Conservation (phyloP, 2,329 filamentous ascomycete species). For the Pseudogymnoascus sp. region DNA sequence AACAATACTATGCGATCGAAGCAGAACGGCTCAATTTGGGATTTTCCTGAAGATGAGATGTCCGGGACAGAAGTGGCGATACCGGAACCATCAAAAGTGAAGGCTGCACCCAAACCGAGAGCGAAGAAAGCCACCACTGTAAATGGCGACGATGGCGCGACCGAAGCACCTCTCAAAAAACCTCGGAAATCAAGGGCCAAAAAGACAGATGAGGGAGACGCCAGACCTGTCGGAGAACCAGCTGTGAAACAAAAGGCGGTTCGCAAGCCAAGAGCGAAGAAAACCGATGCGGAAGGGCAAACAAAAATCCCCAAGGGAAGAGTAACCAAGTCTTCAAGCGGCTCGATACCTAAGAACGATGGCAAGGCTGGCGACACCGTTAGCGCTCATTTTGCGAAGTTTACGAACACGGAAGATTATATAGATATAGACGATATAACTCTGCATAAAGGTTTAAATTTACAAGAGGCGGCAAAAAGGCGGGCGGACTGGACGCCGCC, state of each 20-base stretch:
- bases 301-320: slow-evolving; percentile 26
- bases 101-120: slow-evolving; percentile 21
- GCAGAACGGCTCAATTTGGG: slow-evolving; percentile 6
- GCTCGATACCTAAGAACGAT: slow-evolving; percentile 15
- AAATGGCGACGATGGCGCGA: not conserved
- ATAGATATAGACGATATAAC: slow-evolving; percentile 4
- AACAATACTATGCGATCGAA: not conserved
- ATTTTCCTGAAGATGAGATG: slow-evolving; percentile 13
- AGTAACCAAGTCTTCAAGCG: slow-evolving; percentile 27
- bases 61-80: slow-evolving; percentile 1
- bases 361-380: slow-evolving; percentile 23
- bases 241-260: slow-evolving; percentile 16
- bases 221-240: not conserved
- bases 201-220: slow-evolving; percentile 14
- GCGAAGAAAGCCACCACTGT: slow-evolving; percentile 13
- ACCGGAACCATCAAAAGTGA: slow-evolving; percentile 18
- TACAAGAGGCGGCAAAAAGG: slow-evolving; percentile 41
- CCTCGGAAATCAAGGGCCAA: slow-evolving; percentile 16
- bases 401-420: slow-evolving; percentile 5
- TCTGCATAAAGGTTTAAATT: slow-evolving; percentile 12
- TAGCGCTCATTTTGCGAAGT: slow-evolving; percentile 28
- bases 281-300: slow-evolving; percentile 21
- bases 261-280: slow-evolving; percentile 24
- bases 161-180: slow-evolving; percentile 14
- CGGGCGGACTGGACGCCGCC: slow-evolving; percentile 62